phyloP scores from a whole-genome alignment of 345 rosid species.

The Melaleuca quinquenervia region DNA sequence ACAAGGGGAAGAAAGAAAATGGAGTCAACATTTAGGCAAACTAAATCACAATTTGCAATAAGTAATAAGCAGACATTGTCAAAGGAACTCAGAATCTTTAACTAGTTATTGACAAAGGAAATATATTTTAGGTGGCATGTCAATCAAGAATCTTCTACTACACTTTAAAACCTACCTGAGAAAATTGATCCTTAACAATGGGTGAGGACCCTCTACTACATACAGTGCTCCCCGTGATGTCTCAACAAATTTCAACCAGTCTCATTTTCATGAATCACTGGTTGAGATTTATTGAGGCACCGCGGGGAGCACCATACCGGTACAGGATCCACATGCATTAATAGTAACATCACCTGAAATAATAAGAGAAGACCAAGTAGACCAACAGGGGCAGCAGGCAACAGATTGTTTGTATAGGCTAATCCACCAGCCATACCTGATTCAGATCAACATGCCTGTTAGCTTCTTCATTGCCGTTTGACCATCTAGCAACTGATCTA shows the following conservation, averaged over 20 bases:
- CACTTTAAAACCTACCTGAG: not conserved
- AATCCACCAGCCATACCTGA: slow-evolving; percentile 59
- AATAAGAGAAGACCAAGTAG: slow-evolving; percentile 60
- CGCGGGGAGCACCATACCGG: not conserved
- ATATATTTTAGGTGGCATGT: not conserved
- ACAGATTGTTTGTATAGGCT: slow-evolving; percentile 44
- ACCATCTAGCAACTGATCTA: not conserved
- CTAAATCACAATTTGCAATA: not conserved
- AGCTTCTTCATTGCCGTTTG: not conserved
- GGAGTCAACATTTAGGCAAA: slow-evolving; percentile 2
- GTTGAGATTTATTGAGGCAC: not conserved
- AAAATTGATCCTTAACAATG: not conserved
- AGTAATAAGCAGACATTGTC: not conserved
- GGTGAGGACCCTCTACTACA: not conserved
- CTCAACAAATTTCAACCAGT: not conserved
- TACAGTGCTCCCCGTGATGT: not conserved
- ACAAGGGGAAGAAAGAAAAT: not conserved
- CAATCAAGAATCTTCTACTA: not conserved
- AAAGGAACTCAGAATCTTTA: not conserved
- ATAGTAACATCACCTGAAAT: slow-evolving; percentile 42
- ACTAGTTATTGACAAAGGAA: not conserved
- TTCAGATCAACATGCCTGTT: not conserved
- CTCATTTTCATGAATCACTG: not conserved
- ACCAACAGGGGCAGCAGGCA: slow-evolving; percentile 61
- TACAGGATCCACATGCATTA: not conserved